Base-by-base conservation (phyloP, 805 yeast genomes). In the Myxozyma melibiosi region DNA sequence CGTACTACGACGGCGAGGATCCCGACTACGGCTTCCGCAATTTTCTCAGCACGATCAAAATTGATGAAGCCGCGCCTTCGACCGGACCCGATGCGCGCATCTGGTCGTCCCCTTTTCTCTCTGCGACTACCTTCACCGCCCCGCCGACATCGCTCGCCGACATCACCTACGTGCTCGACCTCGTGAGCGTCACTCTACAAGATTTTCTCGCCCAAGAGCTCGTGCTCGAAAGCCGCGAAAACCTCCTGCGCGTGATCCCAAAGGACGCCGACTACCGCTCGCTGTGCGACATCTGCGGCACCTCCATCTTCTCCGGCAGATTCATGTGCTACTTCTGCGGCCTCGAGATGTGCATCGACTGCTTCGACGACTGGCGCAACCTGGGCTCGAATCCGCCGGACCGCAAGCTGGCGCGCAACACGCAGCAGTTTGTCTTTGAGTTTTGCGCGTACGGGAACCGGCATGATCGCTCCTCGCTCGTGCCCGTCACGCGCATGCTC, bases 291-390 rank as follows among this genome's bases (percentile, higher is more conserved):
- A 48, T 57, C 14, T 60, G 64, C 53, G 56, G 59, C 14, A 53
- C 63, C 13, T 53, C 53, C 16, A 24, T 60, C 30, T 60, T 60
- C 45, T 44, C 59, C 3, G 62, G 62, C 5, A 34, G 58, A 8
- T 51, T 25, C 40, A 57, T 60, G 62, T 60, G 64, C 46, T 60
- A 49, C 47, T 53, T 20, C 53, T 60, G 64, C 34, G 64, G 64
- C 14, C 56, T 57, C 27, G 64, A 60, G 30, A 53, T 60, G 58
- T 60, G 64, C 25, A 22, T 57, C 7, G 64, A 53, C 13, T 60
- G 64, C 38, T 41, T 27, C 25, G 46, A 39, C 16, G 63, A 57
- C 37, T 60, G 64, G 64, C 22, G n/a, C 20, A 43, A 33, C 14
- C 50, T 58, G 18, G 58, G 58, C 18, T 51, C 34, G 14, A 57